These are phyloP conservation scores for Alternaria atra DNA, from an alignment of 2,329 filamentous ascomycete genomes.

Conservation along the genomic window DNA sequence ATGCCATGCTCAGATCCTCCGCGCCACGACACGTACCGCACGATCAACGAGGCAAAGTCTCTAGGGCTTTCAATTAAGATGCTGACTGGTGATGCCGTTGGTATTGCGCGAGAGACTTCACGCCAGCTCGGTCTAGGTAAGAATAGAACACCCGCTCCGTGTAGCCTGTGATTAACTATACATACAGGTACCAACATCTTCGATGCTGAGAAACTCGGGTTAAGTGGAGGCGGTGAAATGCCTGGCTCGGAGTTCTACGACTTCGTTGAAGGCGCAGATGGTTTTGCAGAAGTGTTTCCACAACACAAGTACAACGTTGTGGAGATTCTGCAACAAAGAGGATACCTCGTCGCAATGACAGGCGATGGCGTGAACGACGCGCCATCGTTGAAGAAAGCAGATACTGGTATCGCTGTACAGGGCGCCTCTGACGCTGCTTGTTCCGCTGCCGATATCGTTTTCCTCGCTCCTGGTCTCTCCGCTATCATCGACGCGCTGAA, in stretches of 20 bases:
- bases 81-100: constrained; percentile 93
- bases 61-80: constrained; percentile 94
- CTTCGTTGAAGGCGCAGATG: constrained; percentile 94
- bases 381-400: constrained; percentile 91
- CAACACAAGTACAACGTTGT: constrained; percentile 96
- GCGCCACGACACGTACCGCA: constrained; percentile 88
- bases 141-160: background rate
- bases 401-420: constrained; percentile 94
- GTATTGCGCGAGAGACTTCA: constrained; percentile 90
- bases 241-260: constrained; percentile 93
- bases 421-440: constrained; percentile 90
- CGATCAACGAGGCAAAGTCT: constrained; percentile 87
- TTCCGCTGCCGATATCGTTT: constrained; percentile 92
- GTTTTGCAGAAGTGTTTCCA: constrained; percentile 93
- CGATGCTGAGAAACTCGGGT: constrained; percentile 90
- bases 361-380: constrained; percentile 96
- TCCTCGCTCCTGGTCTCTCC: constrained; percentile 88
- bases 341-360: constrained; percentile 94
- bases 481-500: constrained; percentile 93
- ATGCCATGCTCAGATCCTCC: constrained; percentile 95
- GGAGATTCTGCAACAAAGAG: constrained; percentile 91
- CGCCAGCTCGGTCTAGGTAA: constrained; percentile 81
- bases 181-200: constrained; percentile 80
- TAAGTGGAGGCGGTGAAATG: constrained; percentile 91
- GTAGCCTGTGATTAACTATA: background rate